A percentile compares a stretch with the other conserved stretches of the same genome.
Conservation (phyloP, 805 yeast species). For the Myxozyma lipomycoides region DNA sequence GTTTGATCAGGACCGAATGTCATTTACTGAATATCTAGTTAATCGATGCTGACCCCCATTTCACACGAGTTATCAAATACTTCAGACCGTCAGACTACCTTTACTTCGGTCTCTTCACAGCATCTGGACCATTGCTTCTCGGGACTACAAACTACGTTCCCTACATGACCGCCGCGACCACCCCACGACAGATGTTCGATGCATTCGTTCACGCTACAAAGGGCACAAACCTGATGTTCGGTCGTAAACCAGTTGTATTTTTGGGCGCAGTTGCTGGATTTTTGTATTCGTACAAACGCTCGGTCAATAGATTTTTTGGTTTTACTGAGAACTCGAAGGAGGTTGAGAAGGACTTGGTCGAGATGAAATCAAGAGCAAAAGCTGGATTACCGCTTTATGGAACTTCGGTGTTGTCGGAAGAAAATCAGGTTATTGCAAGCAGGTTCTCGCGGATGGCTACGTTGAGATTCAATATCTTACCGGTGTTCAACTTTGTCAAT, state of each 20-base stretch:
- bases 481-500: slow-evolving; percentile 77
- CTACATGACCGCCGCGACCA: slow-evolving; percentile 32
- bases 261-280: slow-evolving; percentile 70
- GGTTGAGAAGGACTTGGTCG: slow-evolving; percentile 67
- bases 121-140: slow-evolving; percentile 48
- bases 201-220: slow-evolving; percentile 4
- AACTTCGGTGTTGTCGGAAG: slow-evolving; percentile 56
- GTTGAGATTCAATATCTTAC: slow-evolving; percentile 55
- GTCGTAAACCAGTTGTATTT: slow-evolving; percentile 6
- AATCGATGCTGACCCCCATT: slow-evolving; percentile 78
- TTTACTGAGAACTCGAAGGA: slow-evolving; percentile 68
- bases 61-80: slow-evolving; percentile 65
- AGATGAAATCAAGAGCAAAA: slow-evolving; percentile 62
- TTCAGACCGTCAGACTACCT: slow-evolving; percentile 65
- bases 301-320: slow-evolving; percentile 74
- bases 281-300: slow-evolving; percentile 57
- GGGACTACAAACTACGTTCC: slow-evolving; percentile 41
- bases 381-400: slow-evolving; percentile 67
- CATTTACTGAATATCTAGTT: slow-evolving; percentile 31
- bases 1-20: too few relatives aligned
- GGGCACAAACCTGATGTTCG: slow-evolving; percentile 1
- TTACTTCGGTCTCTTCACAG: slow-evolving; percentile 47
- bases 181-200: neutral
- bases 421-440: slow-evolving; percentile 70
- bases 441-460: slow-evolving; percentile 74